These are phyloP conservation scores for Micractinium conductrix DNA, from an alignment of 139 green algal species.

Conservation along the genomic window DNA sequence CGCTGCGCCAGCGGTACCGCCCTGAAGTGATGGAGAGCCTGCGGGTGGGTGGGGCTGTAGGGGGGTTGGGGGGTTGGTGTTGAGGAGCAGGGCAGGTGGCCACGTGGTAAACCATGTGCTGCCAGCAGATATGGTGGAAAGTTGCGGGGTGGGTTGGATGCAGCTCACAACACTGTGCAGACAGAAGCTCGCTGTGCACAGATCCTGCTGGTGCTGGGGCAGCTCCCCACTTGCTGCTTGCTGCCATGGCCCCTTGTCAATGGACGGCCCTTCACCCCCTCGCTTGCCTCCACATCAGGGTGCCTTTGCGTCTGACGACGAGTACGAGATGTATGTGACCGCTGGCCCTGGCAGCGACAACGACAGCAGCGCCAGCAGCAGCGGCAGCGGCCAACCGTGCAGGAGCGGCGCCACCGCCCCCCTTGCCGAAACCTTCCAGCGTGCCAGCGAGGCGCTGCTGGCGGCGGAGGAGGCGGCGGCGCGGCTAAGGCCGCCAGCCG, in stretches of 20 bases:
- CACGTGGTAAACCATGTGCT: no score
- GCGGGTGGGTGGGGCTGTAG: not conserved
- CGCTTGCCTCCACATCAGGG: no score
- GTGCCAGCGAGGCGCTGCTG: not conserved
- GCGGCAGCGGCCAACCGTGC: no score
- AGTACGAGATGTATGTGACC: not conserved
- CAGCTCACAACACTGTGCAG: no score
- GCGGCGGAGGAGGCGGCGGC: constrained; percentile 2
- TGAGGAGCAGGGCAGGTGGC: no score
- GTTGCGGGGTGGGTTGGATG: no score
- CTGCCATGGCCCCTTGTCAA: not conserved
- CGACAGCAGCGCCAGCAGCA: not conserved
- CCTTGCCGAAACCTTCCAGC: not conserved
- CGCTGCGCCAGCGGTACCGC: constrained; percentile 51
- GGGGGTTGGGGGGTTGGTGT: not conserved
- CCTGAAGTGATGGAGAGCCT: constrained; percentile 28
- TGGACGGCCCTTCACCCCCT: not conserved
- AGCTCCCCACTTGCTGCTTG: not conserved
- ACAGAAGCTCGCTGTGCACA: no score
- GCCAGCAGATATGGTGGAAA: no score
- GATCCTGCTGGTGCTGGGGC: no score
- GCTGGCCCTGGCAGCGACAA: not conserved
- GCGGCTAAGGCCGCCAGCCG: no score
- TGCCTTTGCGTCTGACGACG: constrained; percentile 1
- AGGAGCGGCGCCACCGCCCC: no score